Base-by-base conservation (phyloP, 768 basidiomycete species). In the Leccinum sublutescens region DNA sequence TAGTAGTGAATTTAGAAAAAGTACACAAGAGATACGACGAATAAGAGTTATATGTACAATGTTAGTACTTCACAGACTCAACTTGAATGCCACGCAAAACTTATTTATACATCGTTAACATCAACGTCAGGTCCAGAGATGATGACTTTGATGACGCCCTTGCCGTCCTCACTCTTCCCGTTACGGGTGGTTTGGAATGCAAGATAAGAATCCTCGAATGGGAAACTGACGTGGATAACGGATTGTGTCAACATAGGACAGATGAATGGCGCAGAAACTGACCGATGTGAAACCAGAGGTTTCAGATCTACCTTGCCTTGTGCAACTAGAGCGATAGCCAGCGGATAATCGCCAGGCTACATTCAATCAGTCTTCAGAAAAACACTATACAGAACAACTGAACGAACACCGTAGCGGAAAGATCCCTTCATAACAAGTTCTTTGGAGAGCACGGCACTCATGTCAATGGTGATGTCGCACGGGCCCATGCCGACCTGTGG, bases 201-300 rank as follows among this genome's bases (percentile, higher is more conserved):
- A 52, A 78, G 77, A 23, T 83, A 74, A 51, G 94, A 92, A 12
- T 94, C 80, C 43, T 86, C 79, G 71, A 98, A 98, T 36, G 80
- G 70, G 76, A 83, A 93, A 19, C 89, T 88, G 67, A 57, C 17
- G 17, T 34, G 15, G 31, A 52, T 51, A 14, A 14, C 23, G 2
- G 43, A 45, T 45, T 12, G 19, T 33, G 57, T 52, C 21, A 57
- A 29, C 36, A 4, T 27, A n/a, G 19, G 17, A 25, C 55, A 47
- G 12, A 40, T n/a, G 34, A 33, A 38, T 31, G 25, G 25, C 17
- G 23, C 27, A 47, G 52, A 36, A 40, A 64, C 78, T 62, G 66
- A 93, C 83, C 91, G 82, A 72, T 98, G 95, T 19, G 94, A 92
- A 62, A 97, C 87, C 34, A 98, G 79, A 1, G 95, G 87, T 71